Evolutionary conservation across 345 rosid genomes (phyloP).

Genomic region (Pseudoturritis turrita): DNA sequence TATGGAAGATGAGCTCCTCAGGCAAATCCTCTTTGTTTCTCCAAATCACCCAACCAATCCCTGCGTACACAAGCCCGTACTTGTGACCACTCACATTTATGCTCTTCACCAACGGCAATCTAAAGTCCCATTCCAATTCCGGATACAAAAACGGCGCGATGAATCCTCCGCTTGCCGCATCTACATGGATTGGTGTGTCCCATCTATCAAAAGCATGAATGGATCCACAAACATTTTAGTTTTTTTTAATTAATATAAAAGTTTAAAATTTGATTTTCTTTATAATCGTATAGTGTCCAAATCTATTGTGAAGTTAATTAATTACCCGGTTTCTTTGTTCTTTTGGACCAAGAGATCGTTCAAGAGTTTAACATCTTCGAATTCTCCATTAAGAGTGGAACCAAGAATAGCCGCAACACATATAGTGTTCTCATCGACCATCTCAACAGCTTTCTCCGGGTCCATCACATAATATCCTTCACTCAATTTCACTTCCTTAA

Average conservation of each 20-base stretch:
- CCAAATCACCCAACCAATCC: conserved; percentile 63
- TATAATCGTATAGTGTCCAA: background rate
- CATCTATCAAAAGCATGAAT: conserved; percentile 29
- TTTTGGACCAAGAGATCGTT: conserved; percentile 45
- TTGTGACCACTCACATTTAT: conserved; percentile 64
- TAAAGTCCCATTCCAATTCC: conserved; percentile 62
- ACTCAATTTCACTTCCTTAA: conserved; percentile 52
- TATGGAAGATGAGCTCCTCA: conserved; percentile 58
- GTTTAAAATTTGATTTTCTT: background rate
- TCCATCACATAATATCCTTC: conserved; percentile 67
- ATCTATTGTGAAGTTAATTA: background rate
- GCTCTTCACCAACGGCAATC: conserved; percentile 53
- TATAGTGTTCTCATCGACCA: conserved; percentile 67
- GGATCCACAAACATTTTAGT: background rate
- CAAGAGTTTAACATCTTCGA: conserved; percentile 58
- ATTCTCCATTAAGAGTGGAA: conserved; percentile 62
- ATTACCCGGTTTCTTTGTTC: conserved; percentile 43
- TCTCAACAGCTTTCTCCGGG: conserved; percentile 48
- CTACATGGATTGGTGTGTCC: conserved; percentile 64
- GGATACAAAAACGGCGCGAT: conserved; percentile 58
- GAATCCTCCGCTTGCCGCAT: conserved; percentile 65
- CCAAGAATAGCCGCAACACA: conserved; percentile 66
- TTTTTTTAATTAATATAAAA: background rate
- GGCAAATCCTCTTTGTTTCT: conserved; percentile 62
- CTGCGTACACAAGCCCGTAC: conserved; percentile 59